phyloP scores from a whole-genome alignment of 2,329 filamentous ascomycete genomes.

The Cercospora nicotianae region DNA sequence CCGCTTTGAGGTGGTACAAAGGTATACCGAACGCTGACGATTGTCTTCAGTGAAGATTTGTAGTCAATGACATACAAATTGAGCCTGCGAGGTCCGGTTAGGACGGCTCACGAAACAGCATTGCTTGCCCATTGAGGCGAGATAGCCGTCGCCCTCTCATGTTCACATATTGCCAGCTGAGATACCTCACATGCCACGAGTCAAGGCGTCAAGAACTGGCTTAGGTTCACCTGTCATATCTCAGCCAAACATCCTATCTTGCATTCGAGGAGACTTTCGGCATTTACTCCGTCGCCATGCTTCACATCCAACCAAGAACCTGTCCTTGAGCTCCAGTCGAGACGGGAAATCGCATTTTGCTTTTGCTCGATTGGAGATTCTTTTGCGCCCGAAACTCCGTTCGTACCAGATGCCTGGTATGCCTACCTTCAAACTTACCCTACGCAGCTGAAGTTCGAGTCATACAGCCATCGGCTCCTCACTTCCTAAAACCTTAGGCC shows the following conservation, averaged over 20 bases:
- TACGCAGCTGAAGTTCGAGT: neutral
- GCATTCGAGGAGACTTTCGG: neutral
- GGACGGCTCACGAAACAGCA: neutral
- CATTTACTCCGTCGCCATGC: neutral
- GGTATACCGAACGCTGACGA: neutral
- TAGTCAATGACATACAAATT: neutral
- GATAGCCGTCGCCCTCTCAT: neutral
- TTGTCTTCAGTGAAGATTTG: neutral
- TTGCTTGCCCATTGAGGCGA: neutral
- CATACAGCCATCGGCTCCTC: neutral
- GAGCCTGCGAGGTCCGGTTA: neutral
- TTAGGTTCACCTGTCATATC: neutral
- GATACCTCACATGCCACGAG: neutral
- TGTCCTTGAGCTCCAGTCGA: neutral
- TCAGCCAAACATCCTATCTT: neutral
- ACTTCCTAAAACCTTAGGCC: neutral
- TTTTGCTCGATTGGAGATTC: neutral
- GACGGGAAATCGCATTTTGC: neutral
- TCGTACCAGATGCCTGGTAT: too few species aligned
- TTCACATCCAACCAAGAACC: neutral
- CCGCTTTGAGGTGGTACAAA: neutral
- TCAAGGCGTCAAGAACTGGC: neutral
- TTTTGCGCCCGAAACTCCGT: neutral
- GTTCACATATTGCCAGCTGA: neutral
- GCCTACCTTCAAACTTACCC: too few species aligned